These are phyloP conservation scores for Alliaria petiolata DNA, from an alignment of 345 rosid genomes.

Conservation along the genomic window DNA sequence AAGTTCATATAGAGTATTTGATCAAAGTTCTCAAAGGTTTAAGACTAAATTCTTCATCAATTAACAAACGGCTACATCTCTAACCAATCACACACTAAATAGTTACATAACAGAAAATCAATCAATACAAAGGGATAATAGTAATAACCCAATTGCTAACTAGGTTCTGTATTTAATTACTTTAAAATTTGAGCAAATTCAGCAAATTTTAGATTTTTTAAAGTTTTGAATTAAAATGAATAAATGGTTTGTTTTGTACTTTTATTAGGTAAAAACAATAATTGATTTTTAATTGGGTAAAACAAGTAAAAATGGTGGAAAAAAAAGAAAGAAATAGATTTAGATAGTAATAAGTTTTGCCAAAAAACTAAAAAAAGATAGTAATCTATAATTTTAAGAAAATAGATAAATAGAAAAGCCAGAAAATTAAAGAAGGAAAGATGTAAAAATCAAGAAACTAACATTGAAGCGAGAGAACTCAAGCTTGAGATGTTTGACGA, in stretches of 20 bases:
- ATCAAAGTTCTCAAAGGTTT: background rate
- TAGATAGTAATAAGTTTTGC: background rate
- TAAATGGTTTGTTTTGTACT: too few species aligned
- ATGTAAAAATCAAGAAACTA: background rate
- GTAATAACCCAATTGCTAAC: background rate
- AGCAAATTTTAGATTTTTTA: background rate
- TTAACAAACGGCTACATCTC: background rate
- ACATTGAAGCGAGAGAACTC: slow-evolving; percentile 87
- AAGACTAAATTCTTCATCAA: background rate
- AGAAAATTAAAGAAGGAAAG: background rate
- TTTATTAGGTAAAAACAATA: too few species aligned
- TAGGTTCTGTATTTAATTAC: background rate
- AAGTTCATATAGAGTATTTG: too few species aligned
- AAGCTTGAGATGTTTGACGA: slow-evolving; percentile 51
- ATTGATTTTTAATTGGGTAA: background rate
- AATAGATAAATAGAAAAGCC: background rate
- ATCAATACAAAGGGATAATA: background rate
- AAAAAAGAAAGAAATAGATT: too few species aligned
- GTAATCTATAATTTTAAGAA: background rate
- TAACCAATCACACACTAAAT: background rate
- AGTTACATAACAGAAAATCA: background rate
- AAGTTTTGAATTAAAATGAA: background rate
- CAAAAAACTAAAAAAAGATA: background rate
- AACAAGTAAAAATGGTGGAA: background rate
- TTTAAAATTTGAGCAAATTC: background rate